phyloP scores from a whole-genome alignment of 2,329 filamentous ascomycete species.

The Trichoderma simmonsii region DNA sequence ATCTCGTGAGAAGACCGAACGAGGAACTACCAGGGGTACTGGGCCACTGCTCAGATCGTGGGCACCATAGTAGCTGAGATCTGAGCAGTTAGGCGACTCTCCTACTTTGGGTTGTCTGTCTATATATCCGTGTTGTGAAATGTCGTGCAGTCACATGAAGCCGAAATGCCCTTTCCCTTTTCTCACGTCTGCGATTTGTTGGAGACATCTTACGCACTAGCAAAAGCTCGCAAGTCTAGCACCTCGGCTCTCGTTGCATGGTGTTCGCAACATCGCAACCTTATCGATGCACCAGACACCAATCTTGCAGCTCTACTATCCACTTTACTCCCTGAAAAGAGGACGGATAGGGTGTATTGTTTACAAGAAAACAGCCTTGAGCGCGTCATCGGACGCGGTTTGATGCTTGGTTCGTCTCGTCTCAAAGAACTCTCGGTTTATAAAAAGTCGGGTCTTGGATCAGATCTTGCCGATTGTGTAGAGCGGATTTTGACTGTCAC shows the following conservation, averaged over 20 bases:
- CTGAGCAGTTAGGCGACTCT: no score
- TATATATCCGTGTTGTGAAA: not conserved
- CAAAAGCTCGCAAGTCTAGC: constrained; percentile 32
- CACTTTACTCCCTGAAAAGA: constrained; percentile 69
- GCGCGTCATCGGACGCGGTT: constrained; percentile 62
- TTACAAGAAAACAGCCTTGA: constrained; percentile 62
- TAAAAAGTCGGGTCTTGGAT: constrained; percentile 50
- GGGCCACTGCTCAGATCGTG: not conserved
- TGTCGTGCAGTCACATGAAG: not conserved
- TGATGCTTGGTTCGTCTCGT: constrained; percentile 63
- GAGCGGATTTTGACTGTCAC: constrained; percentile 61
- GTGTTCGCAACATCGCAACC: constrained; percentile 62
- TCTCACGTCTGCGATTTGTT: constrained; percentile 71
- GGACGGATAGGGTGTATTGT: constrained; percentile 74
- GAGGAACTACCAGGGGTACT: not conserved
- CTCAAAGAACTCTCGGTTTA: constrained; percentile 62
- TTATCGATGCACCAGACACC: constrained; percentile 55
- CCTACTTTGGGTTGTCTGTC: no score
- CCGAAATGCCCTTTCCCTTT: constrained; percentile 63
- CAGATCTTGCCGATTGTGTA: constrained; percentile 70
- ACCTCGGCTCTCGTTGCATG: constrained; percentile 54
- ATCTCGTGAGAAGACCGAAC: not conserved
- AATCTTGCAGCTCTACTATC: constrained; percentile 66
- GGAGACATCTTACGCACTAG: constrained; percentile 57
- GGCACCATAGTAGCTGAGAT: not conserved